Conservation (phyloP, 2,329 filamentous ascomycete genomes). For the Fonsecaea pedrosoi region DNA sequence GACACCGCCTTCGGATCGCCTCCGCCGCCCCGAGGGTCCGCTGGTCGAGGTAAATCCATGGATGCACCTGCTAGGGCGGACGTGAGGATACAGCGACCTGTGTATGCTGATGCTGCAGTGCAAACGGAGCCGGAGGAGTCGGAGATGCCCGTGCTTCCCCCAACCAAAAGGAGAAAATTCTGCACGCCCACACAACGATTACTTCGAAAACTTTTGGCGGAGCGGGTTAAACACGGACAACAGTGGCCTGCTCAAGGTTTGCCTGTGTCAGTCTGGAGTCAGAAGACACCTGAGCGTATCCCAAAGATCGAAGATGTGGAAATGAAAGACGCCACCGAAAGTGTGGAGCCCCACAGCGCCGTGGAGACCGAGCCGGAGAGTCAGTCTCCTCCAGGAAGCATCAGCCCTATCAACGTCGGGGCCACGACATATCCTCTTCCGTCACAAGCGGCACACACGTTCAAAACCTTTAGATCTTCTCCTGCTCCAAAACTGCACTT, state of each 20-base stretch:
- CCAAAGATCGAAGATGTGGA: conserved; percentile 49
- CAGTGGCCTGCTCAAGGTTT: conserved; percentile 31
- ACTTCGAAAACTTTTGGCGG: conserved; percentile 51
- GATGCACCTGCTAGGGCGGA: conserved; percentile 44
- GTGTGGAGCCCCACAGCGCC: background rate
- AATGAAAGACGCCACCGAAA: conserved; percentile 52
- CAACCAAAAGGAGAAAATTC: conserved; percentile 44
- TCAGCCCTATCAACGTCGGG: conserved; percentile 28
- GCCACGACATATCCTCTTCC: conserved; percentile 36
- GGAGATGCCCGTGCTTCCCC: conserved; percentile 42
- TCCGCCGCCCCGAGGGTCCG: conserved; percentile 40
- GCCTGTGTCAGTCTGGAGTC: conserved; percentile 16
- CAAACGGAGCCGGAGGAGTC: conserved; percentile 54
- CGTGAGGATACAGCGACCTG: conserved; percentile 42
- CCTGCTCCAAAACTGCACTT: conserved; percentile 47
- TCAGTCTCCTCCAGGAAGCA: conserved; percentile 10
- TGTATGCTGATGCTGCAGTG: conserved; percentile 51
- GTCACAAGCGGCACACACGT: conserved; percentile 40
- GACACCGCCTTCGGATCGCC: conserved; percentile 46
- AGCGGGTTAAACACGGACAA: conserved; percentile 48
- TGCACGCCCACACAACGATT: conserved; percentile 52
- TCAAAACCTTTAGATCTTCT: conserved; percentile 30
- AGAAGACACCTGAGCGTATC: conserved; percentile 27
- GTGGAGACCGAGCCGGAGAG: conserved; percentile 5
- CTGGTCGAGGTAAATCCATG: conserved; percentile 39